Percentiles rank a stretch among this genome's conserved stretches.
phyloP scores from a whole-genome alignment of 441 rosid genomes.

The Erysimum cheiri region DNA sequence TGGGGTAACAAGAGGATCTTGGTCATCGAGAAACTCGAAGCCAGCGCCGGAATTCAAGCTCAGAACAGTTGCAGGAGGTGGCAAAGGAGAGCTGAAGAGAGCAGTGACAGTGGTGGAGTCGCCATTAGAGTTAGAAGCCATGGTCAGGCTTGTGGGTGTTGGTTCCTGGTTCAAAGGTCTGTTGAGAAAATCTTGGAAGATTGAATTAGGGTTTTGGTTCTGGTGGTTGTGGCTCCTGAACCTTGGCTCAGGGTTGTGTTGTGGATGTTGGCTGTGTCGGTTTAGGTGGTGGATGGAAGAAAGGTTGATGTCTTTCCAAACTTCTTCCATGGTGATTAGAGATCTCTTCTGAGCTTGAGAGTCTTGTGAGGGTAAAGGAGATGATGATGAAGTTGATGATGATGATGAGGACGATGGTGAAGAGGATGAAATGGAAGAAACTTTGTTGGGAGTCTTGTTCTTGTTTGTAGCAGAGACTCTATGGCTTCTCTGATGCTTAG shows the following conservation, averaged over 20 bases:
- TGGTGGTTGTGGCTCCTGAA: slow-evolving; percentile 34
- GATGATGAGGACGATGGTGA: slow-evolving; percentile 35
- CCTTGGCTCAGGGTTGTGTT: slow-evolving; percentile 40
- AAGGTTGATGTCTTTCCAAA: slow-evolving; percentile 76
- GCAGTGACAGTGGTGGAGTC: slow-evolving; percentile 29
- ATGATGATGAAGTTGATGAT: slow-evolving; percentile 39
- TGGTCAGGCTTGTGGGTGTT: slow-evolving; percentile 39
- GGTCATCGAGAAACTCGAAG: slow-evolving; percentile 50
- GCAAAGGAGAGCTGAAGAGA: slow-evolving; percentile 38
- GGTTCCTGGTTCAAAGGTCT: slow-evolving; percentile 50
- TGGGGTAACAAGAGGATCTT: slow-evolving; percentile 42
- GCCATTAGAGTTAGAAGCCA: slow-evolving; percentile 31
- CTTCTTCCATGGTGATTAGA: slow-evolving; percentile 70
- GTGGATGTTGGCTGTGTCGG: slow-evolving; percentile 45
- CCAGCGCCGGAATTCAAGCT: slow-evolving; percentile 59
- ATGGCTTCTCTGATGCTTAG: slow-evolving; percentile 37
- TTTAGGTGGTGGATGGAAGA: slow-evolving; percentile 55
- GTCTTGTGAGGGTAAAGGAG: slow-evolving; percentile 33
- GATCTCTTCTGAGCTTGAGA: slow-evolving; percentile 33
- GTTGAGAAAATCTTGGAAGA: slow-evolving; percentile 66
- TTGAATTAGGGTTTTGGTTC: slow-evolving; percentile 48
- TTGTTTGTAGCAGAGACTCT: slow-evolving; percentile 35
- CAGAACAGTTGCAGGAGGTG: slow-evolving; percentile 52
- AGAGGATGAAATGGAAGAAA: slow-evolving; percentile 41
- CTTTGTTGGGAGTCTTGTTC: slow-evolving; percentile 31